Evolutionary conservation across 495 filamentous ascomycete species (phyloP), one percentile per base, ranked within the genome.

Genomic region (Sordaria brevicollis): DNA sequence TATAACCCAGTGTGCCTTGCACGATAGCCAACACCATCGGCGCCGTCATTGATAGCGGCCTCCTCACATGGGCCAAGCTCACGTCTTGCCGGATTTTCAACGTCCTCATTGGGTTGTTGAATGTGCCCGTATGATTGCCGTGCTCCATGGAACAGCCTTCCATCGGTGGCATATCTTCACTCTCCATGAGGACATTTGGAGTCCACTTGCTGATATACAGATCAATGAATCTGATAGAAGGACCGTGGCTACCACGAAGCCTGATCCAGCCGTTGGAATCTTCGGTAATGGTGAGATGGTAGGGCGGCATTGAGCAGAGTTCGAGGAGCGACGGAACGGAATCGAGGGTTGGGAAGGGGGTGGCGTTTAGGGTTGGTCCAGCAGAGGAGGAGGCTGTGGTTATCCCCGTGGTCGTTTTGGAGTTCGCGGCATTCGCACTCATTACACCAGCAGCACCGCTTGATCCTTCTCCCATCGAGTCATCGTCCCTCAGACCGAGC

Each of bases 241-340:
- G 75, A 49, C 79, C 81, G 65, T 83, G 82, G 41, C 80, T 82
- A 65, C 77, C 74, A 13, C 81, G 76, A 7, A 84, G 43, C 36
- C 79, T 74, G 35, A 82, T 73, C 1, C 66, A 62, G 17, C 13
- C 19, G 5, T 34, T 35, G 25, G 65, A 65, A 6, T 73, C 65
- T 7, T 35, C 65, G 19, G 67, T 68, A 4, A 83, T 68, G 11
- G 69, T 72, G 25, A 84, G 78, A 65, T 82, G 73, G 54, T 83
- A 84, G 9, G 82, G 81, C 5, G 81, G 79, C 11, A 69, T 74
- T 10, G 77, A 72, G 35, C 83, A 74, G 7, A 82, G 70, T 57
- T 81, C 74, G 35, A 81, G 77, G 4, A 80, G 80, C 5, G 78
- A 67, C 8, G 79, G 76, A 1, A 83, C 71, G 1, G 73, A 72